Evolutionary conservation across 768 basidiomycete genomes (phyloP).

Genomic region (Tulasnella sp.): DNA sequence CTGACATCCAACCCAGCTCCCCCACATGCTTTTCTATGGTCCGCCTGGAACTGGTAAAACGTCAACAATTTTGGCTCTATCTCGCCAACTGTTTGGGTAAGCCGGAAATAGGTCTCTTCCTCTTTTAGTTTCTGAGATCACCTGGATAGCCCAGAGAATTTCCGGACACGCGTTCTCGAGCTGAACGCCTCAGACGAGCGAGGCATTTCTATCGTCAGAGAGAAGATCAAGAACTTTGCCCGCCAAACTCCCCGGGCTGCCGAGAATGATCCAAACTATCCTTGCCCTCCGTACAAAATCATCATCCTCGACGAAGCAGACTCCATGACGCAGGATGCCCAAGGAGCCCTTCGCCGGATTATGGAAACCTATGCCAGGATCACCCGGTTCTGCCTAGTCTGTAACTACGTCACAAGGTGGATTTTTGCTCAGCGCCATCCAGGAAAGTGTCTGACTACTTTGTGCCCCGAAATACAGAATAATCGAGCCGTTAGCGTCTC

Average conservation of each 20-base stretch:
- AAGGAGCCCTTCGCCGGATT: slow-evolving; percentile 94
- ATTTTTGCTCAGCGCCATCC: slow-evolving; percentile 37
- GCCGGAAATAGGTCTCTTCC: slow-evolving; percentile 38
- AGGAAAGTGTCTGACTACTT: background rate
- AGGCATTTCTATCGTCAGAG: slow-evolving; percentile 94
- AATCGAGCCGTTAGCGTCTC: slow-evolving; percentile 97
- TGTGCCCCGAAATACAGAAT: slow-evolving; percentile 60
- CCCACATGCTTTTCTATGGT: slow-evolving; percentile 99
- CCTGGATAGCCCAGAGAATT: slow-evolving; percentile 81
- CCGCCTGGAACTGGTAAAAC: slow-evolving; percentile 99
- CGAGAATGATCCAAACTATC: slow-evolving; percentile 84
- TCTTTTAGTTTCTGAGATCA: background rate
- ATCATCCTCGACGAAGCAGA: slow-evolving; percentile 99
- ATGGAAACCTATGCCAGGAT: slow-evolving; percentile 99
- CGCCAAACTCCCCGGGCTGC: slow-evolving; percentile 88
- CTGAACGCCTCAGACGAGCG: slow-evolving; percentile 99
- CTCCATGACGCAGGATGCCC: slow-evolving; percentile 99
- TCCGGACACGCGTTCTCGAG: slow-evolving; percentile 89
- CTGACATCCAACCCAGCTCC: slow-evolving; percentile 62
- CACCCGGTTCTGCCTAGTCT: slow-evolving; percentile 96
- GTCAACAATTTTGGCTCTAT: slow-evolving; percentile 92
- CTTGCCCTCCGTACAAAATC: slow-evolving; percentile 98
- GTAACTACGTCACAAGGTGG: slow-evolving; percentile 98
- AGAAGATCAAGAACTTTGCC: slow-evolving; percentile 98
- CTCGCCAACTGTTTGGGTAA: slow-evolving; percentile 93